phyloP scores from a whole-genome alignment of 2,329 filamentous ascomycete genomes.

The Neopestalotiopsis sp. region DNA sequence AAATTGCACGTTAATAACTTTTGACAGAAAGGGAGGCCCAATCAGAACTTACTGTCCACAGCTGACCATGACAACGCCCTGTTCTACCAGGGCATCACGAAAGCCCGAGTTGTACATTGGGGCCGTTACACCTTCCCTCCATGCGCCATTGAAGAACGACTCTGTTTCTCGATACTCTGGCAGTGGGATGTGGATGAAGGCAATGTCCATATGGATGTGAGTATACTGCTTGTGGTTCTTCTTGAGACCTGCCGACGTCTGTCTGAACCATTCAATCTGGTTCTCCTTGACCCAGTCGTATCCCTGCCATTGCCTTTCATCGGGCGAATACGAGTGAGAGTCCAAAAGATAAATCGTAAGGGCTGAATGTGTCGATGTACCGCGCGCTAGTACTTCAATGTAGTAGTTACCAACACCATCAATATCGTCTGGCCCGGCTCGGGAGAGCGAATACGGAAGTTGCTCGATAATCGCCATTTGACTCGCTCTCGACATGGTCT shows the following conservation, averaged over 20 bases:
- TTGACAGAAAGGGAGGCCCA: constrained; percentile 18
- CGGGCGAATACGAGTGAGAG: constrained; percentile 88
- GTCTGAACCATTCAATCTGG: constrained; percentile 94
- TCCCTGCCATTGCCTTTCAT: constrained; percentile 85
- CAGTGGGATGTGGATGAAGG: constrained; percentile 96
- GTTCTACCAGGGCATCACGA: constrained; percentile 83
- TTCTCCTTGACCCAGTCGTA: constrained; percentile 97
- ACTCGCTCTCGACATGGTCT: constrained; percentile 71
- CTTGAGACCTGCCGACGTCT: constrained; percentile 75
- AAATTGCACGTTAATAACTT: not conserved
- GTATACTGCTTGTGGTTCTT: constrained; percentile 83
- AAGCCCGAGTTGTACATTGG: constrained; percentile 93
- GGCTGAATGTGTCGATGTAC: constrained; percentile 82
- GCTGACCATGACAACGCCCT: constrained; percentile 85
- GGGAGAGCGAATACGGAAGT: constrained; percentile 88
- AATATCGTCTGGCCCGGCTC: constrained; percentile 79
- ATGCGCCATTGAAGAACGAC: constrained; percentile 70
- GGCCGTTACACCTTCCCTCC: constrained; percentile 84
- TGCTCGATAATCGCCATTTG: constrained; percentile 88
- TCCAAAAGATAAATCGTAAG: constrained; percentile 95
- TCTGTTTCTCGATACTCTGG: constrained; percentile 78
- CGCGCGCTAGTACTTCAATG: constrained; percentile 84
- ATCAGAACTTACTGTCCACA: constrained; percentile 77
- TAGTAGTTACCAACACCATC: constrained; percentile 96
- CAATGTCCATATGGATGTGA: constrained; percentile 91